Evolutionary conservation across 202 grass and related monocot genomes (phyloP).

Genomic region (Schoenoplectus tabernaemontani): DNA sequence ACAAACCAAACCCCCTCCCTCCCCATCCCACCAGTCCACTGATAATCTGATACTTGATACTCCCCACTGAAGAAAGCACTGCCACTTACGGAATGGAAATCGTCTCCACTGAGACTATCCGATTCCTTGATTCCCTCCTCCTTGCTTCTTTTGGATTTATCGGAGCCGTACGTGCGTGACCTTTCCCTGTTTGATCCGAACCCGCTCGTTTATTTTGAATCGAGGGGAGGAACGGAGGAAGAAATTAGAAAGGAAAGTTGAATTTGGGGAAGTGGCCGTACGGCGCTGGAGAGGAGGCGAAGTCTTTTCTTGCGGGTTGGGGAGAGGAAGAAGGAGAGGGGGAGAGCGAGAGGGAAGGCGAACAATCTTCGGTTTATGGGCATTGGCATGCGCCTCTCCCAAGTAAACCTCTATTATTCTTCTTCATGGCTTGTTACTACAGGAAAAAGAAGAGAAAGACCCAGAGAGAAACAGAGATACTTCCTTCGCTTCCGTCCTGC

Average conservation of each 20-base stretch:
- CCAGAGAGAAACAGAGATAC: background rate
- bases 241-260: background rate
- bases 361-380: conserved; percentile 23
- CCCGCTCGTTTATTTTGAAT: background rate
- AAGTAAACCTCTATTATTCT: conserved; percentile 20
- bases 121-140: conserved; percentile 9
- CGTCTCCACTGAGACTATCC: background rate
- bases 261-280: too few species aligned
- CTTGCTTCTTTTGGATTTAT: conserved; percentile 1
- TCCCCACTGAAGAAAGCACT: background rate
- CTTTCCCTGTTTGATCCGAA: background rate
- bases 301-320: conserved; percentile 17
- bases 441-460: conserved; percentile 18
- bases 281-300: background rate
- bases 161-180: background rate
- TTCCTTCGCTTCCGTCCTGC: background rate
- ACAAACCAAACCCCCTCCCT: too few species aligned
- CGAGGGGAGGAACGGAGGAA: background rate
- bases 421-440: conserved; percentile 6
- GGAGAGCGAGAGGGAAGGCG: background rate
- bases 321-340: background rate
- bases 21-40: too few species aligned
- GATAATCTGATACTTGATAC: conserved; percentile 9
- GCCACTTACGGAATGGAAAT: background rate
- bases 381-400: conserved; percentile 16